A percentile compares a stretch with the other conserved stretches of the same genome.
Conservation (phyloP, 164 flowering plant genomes). For the Annona squamosa region DNA sequence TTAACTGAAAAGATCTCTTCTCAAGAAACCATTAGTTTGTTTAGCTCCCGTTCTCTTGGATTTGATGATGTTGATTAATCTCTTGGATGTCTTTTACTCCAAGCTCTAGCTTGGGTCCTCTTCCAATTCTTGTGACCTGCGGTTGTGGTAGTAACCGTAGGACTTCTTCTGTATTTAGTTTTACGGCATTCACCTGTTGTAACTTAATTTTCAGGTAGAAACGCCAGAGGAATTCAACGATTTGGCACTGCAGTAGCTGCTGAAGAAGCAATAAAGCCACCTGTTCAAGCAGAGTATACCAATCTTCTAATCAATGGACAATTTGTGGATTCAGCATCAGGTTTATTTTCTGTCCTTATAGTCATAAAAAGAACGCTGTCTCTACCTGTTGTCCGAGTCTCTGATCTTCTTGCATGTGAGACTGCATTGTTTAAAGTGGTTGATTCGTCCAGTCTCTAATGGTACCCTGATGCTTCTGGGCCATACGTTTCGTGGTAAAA, state of each 20-base stretch:
- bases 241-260: constrained; percentile 39
- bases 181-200: not conserved
- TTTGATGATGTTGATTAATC: not conserved
- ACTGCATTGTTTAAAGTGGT: no score
- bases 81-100: not conserved
- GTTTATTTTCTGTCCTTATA: constrained; percentile 19
- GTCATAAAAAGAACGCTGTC: not conserved
- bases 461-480: no score
- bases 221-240: constrained; percentile 14
- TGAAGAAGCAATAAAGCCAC: constrained; percentile 45
- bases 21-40: not conserved
- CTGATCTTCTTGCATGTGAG: no score
- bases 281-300: constrained; percentile 34
- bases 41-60: not conserved
- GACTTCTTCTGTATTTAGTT: not conserved
- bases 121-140: not conserved
- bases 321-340: constrained; percentile 66
- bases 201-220: constrained; percentile 9
- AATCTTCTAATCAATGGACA: constrained; percentile 58
- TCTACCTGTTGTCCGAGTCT: no score
- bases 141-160: not conserved
- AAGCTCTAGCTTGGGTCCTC: not conserved
- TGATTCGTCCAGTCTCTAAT: no score
- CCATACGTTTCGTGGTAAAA: no score
- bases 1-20: no score